These are phyloP conservation scores for Diplogelasinospora grovesii DNA, from an alignment of 495 filamentous ascomycete genomes.

Conservation along the genomic window DNA sequence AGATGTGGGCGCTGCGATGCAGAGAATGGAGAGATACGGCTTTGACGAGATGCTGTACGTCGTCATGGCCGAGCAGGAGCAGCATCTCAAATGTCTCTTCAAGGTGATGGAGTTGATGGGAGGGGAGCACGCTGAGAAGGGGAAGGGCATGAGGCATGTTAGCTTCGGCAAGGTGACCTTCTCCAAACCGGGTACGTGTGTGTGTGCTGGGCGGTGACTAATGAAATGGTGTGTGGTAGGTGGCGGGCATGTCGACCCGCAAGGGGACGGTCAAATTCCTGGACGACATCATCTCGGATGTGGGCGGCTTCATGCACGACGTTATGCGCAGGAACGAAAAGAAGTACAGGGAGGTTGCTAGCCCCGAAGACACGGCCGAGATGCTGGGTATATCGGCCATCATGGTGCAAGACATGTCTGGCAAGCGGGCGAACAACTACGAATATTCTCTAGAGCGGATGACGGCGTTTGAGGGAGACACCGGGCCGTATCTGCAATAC, in stretches of 20 bases:
- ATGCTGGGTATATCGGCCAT: constrained; percentile 55
- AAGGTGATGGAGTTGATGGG: constrained; percentile 59
- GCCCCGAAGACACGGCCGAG: constrained; percentile 49
- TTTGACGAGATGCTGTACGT: constrained; percentile 78
- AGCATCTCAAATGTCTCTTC: constrained; percentile 68
- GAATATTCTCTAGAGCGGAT: constrained; percentile 56
- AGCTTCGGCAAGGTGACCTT: constrained; percentile 60
- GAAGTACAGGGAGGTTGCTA: constrained; percentile 54
- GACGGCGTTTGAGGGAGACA: constrained; percentile 66
- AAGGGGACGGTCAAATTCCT: constrained; percentile 50
- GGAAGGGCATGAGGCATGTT: constrained; percentile 56
- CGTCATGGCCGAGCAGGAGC: constrained; percentile 62
- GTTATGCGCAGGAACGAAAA: constrained; percentile 55
- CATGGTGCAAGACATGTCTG: constrained; percentile 61
- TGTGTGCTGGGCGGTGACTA: no score
- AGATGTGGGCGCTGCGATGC: constrained; percentile 61
- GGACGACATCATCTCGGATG: constrained; percentile 56
- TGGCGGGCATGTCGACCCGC: constrained; percentile 57
- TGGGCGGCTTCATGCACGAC: constrained; percentile 58
- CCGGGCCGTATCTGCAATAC: constrained; percentile 64
- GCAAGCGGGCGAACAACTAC: constrained; percentile 61
- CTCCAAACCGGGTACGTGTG: no score
- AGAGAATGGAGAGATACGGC: constrained; percentile 55
- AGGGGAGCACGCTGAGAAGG: no score
- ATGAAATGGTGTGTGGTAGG: no score